These are phyloP conservation scores for Corynespora cassiicola DNA, from an alignment of 2,329 filamentous ascomycete genomes.

Conservation along the genomic window DNA sequence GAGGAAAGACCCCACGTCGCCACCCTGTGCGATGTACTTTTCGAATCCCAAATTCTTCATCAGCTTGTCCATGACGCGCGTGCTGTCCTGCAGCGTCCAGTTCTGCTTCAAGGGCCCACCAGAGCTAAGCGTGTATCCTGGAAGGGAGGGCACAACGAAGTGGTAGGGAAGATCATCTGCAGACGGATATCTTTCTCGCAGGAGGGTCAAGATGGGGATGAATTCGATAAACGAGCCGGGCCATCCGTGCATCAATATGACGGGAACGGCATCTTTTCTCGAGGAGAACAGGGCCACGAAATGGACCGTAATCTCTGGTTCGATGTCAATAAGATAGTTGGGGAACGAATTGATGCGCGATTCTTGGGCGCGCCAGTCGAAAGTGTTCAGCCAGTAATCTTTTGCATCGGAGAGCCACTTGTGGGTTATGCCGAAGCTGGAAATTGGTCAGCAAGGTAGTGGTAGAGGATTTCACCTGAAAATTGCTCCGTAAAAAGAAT, in stretches of 20 bases:
- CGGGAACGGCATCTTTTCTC: conserved; percentile 58
- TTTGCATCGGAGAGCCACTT: conserved; percentile 45
- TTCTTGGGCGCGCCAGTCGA: conserved; percentile 47
- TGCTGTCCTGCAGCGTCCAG: conserved; percentile 49
- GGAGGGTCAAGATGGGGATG: conserved; percentile 56
- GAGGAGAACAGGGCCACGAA: conserved; percentile 64
- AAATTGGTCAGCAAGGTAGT: too few relatives aligned
- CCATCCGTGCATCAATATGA: conserved; percentile 65
- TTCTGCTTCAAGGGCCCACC: conserved; percentile 54
- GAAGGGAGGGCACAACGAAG: conserved; percentile 63
- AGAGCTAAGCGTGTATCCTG: conserved; percentile 62
- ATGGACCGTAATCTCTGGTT: conserved; percentile 56
- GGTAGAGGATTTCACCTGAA: too few relatives aligned
- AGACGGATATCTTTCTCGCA: conserved; percentile 57
- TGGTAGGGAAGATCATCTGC: conserved; percentile 62
- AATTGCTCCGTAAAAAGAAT: too few relatives aligned
- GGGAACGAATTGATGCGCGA: conserved; percentile 59
- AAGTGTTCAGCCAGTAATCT: conserved; percentile 45
- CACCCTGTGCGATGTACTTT: conserved; percentile 64
- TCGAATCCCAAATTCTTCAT: conserved; percentile 63
- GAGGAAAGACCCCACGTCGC: conserved; percentile 61
- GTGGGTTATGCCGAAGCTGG: conserved; percentile 35
- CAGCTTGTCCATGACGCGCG: conserved; percentile 58
- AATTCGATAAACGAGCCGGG: conserved; percentile 65
- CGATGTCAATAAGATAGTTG: conserved; percentile 57